Evolutionary conservation across 2,329 filamentous ascomycete species (phyloP), one percentile per base, ranked within the genome.

Genomic region (Hymenoscyphus infarciens): DNA sequence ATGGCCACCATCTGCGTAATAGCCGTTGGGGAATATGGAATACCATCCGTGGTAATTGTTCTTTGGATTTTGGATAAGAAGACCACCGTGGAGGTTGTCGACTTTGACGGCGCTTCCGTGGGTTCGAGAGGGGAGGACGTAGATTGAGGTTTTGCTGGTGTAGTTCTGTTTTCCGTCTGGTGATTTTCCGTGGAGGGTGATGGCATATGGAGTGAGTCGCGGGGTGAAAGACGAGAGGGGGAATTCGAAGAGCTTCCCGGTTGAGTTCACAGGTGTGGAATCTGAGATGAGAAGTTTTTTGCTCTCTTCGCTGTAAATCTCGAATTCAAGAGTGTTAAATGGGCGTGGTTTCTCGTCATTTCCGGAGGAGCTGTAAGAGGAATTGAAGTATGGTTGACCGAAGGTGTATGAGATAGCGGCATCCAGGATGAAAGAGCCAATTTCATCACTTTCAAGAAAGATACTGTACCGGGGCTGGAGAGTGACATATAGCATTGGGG

Each of bases 401-500:
- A 75, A 73, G 5, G 72, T 68, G 59, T 77, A 70, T 0, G 77
- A 78, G 38, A 80, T 72, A 3, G 65, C 60, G 7, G 79, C 77
- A 71, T 79, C 75, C 5, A 82, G 69, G 29, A 82, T 75, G 38
- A 82, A 75, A 22, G 74, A 71, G 4, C 71, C 78, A 1, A 61
- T 62, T 3, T 65, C 63, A 61, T 81, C 79, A 39, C 71, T 75
- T 19, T 77, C 74, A 10, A 79, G 74, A 70, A 82, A 83, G 6
- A 82, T 76, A 57, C 71, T 79, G 70, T 81, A 78, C 5, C 78
- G 77, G 15, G 81, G 78, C 55, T 76, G 74, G n/a, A 82, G 63
- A n/a, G 73, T 73, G 2, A 82, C 64, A 65, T 79, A 73, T 15
- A 83, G 72, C 49, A 80, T 66, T 4, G 75, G 74, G n/a, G 67